These are phyloP conservation scores for Neofusicoccum parvum DNA, from an alignment of 2,329 filamentous ascomycete genomes.

Conservation along the genomic window DNA sequence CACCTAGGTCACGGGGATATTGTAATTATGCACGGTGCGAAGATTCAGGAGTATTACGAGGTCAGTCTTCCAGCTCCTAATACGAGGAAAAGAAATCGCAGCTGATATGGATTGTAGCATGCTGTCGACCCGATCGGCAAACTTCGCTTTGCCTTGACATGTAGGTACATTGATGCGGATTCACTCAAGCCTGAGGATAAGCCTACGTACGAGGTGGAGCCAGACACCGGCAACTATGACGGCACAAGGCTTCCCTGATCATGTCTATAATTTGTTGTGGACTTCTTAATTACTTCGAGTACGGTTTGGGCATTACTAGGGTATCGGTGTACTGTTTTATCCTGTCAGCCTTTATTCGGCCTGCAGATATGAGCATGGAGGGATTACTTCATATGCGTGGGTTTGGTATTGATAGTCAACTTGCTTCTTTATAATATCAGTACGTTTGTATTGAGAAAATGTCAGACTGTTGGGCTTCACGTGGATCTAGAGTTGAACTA, in stretches of 20 bases:
- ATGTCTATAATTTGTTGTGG: not conserved
- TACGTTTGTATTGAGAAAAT: too few relatives aligned
- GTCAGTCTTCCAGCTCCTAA: not conserved
- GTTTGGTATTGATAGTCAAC: too few relatives aligned
- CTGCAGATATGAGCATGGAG: too few relatives aligned
- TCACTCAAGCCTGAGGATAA: conserved; percentile 43
- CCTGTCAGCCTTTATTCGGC: too few relatives aligned
- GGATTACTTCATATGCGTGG: too few relatives aligned
- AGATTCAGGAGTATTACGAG: conserved; percentile 63
- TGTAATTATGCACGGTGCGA: conserved; percentile 63
- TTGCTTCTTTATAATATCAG: too few relatives aligned
- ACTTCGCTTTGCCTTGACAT: conserved; percentile 60
- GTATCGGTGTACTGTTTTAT: too few relatives aligned
- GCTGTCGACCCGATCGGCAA: conserved; percentile 54
- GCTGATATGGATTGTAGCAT: conserved; percentile 39
- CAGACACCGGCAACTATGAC: conserved; percentile 41
- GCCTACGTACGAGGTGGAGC: conserved; percentile 41
- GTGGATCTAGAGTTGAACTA: too few relatives aligned
- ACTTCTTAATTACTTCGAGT: not conserved
- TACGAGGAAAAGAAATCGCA: not conserved
- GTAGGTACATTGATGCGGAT: conserved; percentile 53
- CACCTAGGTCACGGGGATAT: conserved; percentile 65
- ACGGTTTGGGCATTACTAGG: too few relatives aligned
- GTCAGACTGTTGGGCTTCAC: too few relatives aligned
- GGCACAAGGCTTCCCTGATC: conserved; percentile 25